Percentiles rank a stretch among this genome's conserved stretches.
Evolutionary conservation across 139 green algal genomes (phyloP).

Genomic region (Closterium sp.): DNA sequence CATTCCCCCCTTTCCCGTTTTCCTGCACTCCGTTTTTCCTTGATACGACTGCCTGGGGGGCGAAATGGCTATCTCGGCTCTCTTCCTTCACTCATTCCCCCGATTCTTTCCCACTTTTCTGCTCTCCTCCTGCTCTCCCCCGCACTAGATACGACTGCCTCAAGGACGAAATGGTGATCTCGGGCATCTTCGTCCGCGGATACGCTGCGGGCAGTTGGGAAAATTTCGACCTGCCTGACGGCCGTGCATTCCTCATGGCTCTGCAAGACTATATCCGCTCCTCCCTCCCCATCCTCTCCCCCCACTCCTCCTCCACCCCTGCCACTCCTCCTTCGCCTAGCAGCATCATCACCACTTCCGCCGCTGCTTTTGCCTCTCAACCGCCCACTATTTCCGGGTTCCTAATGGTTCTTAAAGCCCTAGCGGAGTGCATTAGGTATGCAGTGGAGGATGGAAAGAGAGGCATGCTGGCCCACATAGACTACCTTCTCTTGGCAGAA

Average conservation of each 20-base stretch:
- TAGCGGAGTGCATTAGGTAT: constrained; percentile 20
- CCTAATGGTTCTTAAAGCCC: constrained; percentile 20
- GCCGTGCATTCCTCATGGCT: constrained; percentile 12
- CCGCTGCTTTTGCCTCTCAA: neutral
- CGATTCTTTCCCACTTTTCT: neutral
- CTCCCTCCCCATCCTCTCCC: constrained; percentile 7
- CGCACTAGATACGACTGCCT: constrained; percentile 7
- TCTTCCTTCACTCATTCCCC: no score
- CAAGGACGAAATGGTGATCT: constrained; percentile 37
- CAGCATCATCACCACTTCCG: neutral
- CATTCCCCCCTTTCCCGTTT: neutral
- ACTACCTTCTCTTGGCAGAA: constrained; percentile 21
- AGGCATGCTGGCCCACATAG: constrained; percentile 24
- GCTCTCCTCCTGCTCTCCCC: neutral
- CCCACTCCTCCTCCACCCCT: neutral
- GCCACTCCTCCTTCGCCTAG: neutral
- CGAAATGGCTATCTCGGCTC: no score
- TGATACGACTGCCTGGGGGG: neutral
- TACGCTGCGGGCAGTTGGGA: constrained; percentile 21
- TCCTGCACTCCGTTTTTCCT: neutral
- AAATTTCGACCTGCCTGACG: constrained; percentile 37
- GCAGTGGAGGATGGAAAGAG: constrained; percentile 17
- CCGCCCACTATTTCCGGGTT: constrained; percentile 19
- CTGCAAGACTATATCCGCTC: constrained; percentile 31
- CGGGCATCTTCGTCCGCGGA: constrained; percentile 24